phyloP scores from a whole-genome alignment of 768 basidiomycete genomes.

The Lactarius sanguifluus region DNA sequence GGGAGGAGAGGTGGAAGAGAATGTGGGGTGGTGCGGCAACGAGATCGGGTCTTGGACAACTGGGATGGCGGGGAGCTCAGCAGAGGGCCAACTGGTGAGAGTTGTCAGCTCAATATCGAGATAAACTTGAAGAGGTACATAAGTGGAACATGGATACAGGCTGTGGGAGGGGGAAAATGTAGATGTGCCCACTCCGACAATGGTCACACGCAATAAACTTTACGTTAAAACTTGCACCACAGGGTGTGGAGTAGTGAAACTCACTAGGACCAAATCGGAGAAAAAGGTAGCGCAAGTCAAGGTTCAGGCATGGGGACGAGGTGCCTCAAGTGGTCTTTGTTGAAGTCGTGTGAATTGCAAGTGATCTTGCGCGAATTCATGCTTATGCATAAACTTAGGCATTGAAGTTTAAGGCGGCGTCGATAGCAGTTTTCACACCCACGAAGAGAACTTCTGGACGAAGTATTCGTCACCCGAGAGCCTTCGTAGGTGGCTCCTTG shows the following conservation, averaged over 20 bases:
- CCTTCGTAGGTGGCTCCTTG: conserved; percentile 55
- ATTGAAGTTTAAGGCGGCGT: conserved; percentile 54
- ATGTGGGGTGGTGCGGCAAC: too few relatives aligned
- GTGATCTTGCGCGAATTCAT: conserved; percentile 70
- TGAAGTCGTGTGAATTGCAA: too few relatives aligned
- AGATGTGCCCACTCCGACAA: conserved; percentile 56
- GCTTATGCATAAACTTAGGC: conserved; percentile 67
- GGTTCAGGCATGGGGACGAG: conserved; percentile 53
- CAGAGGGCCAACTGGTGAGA: too few relatives aligned
- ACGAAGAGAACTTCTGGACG: conserved; percentile 50
- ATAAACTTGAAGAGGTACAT: too few relatives aligned
- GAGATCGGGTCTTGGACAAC: too few relatives aligned
- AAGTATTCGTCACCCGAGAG: conserved; percentile 31
- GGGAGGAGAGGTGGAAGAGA: too few relatives aligned
- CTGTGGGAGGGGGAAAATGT: background rate
- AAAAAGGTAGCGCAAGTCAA: conserved; percentile 50
- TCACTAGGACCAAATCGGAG: conserved; percentile 84
- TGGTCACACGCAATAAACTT: conserved; percentile 63
- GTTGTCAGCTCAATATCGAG: too few relatives aligned
- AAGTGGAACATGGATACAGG: too few relatives aligned
- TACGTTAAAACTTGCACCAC: conserved; percentile 12
- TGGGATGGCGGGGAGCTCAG: too few relatives aligned
- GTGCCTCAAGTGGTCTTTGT: conserved; percentile 53
- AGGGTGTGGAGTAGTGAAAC: conserved; percentile 33
- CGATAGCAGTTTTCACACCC: conserved; percentile 68